A percentile compares a stretch with the other conserved stretches of the same genome.
phyloP scores from a whole-genome alignment of 108 stramenopile species.

The Hondaea fermentalgiana region DNA sequence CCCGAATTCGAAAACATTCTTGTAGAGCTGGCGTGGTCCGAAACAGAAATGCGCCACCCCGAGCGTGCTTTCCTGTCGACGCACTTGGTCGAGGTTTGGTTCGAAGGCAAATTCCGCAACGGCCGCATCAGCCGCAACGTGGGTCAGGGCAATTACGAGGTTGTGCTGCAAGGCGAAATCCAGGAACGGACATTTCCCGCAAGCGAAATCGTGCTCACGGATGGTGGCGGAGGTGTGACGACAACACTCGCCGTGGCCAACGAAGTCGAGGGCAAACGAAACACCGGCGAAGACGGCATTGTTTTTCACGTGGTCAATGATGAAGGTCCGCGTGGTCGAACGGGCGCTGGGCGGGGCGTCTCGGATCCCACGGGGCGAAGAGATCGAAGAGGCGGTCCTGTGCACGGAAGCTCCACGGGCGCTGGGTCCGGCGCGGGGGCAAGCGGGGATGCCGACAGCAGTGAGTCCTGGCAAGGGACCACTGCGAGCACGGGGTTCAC shows the following conservation, averaged over 20 bases:
- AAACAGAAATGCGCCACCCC: not conserved
- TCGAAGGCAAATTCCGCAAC: not conserved
- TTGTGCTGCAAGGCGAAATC: not conserved
- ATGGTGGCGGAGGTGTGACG: not conserved
- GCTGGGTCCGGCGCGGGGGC: not conserved
- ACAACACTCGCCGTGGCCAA: not conserved
- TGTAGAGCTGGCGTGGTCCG: not conserved
- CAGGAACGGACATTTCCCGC: not conserved
- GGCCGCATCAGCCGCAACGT: not conserved
- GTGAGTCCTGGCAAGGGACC: not conserved
- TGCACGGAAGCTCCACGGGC: no score
- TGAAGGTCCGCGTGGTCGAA: not conserved
- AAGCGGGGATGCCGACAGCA: not conserved
- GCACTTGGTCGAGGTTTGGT: slow-evolving; percentile 1
- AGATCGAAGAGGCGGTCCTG: not conserved
- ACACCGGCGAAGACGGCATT: not conserved
- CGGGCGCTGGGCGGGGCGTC: not conserved
- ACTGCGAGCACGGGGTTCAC: not conserved
- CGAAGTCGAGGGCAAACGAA: not conserved
- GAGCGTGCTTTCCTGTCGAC: not conserved
- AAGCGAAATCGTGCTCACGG: not conserved
- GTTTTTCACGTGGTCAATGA: slow-evolving; percentile 6
- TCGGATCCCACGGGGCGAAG: not conserved
- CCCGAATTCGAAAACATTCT: slow-evolving; percentile 6
- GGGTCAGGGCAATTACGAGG: not conserved